These are phyloP conservation scores for Chlorella variabilis DNA, from an alignment of 163 green algal species.

Conservation along the genomic window DNA sequence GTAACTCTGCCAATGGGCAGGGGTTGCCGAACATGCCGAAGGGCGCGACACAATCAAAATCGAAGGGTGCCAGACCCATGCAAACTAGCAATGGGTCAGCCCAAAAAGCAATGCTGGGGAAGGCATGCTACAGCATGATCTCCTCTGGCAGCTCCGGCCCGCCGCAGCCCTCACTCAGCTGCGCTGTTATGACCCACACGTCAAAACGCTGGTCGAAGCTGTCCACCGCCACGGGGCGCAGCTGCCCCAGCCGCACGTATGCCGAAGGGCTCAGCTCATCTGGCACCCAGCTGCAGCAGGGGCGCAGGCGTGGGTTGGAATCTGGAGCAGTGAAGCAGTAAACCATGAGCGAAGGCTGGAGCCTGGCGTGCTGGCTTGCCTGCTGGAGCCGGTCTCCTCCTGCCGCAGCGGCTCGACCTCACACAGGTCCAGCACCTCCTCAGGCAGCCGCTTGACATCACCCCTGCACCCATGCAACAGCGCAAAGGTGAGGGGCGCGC, in stretches of 20 bases:
- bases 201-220: slow-evolving; percentile 57
- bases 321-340: no score
- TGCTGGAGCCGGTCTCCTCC: slow-evolving; percentile 50
- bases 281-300: slow-evolving; percentile 56
- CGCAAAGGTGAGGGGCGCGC: no score
- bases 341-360: no score
- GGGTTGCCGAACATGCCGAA: no score
- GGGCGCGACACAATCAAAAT: no score
- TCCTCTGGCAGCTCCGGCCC: slow-evolving; percentile 61
- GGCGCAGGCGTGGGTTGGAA: neutral
- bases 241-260: slow-evolving; percentile 48
- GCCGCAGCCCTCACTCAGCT: slow-evolving; percentile 55
- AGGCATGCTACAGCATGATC: slow-evolving; percentile 56
- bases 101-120: no score
- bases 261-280: slow-evolving; percentile 59
- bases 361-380: neutral
- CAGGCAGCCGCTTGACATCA: slow-evolving; percentile 51
- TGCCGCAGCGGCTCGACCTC: slow-evolving; percentile 66
- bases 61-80: no score
- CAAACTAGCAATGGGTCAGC: no score
- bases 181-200: slow-evolving; percentile 52
- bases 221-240: slow-evolving; percentile 49
- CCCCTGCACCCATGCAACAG: slow-evolving; percentile 5
- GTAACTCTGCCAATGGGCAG: no score
- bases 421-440: slow-evolving; percentile 57